Percentiles rank a stretch among this genome's conserved stretches.
phyloP scores from a whole-genome alignment of 2,329 filamentous ascomycete species.

The Exophiala sp. region DNA sequence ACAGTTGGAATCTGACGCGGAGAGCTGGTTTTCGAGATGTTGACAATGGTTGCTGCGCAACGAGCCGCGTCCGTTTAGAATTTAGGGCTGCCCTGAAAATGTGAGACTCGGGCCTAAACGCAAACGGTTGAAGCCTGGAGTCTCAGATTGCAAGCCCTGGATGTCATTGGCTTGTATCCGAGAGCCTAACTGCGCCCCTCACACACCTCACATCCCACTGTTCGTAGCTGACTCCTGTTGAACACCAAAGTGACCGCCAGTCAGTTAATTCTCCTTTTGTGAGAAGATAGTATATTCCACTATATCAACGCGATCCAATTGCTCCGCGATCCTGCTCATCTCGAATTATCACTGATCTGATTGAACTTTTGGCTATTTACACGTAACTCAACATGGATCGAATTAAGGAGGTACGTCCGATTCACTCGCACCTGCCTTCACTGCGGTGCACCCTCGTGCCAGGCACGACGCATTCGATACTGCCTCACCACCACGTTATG shows the following conservation, averaged over 20 bases:
- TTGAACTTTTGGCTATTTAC: background rate
- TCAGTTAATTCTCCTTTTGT: slow-evolving; percentile 12
- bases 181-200: slow-evolving; percentile 5
- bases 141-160: slow-evolving; percentile 1
- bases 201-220: slow-evolving; percentile 3
- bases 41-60: slow-evolving; percentile 21
- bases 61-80: slow-evolving; percentile 4
- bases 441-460: slow-evolving; percentile 30
- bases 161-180: slow-evolving; percentile 11
- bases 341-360: background rate
- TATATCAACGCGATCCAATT: background rate
- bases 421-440: slow-evolving; percentile 33
- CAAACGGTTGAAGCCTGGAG: slow-evolving; percentile 14
- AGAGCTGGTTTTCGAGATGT: slow-evolving; percentile 6
- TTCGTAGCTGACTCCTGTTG: slow-evolving; percentile 12
- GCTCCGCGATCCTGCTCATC: background rate
- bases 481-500: slow-evolving; percentile 6
- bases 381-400: slow-evolving; percentile 65
- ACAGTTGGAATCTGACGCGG: background rate
- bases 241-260: slow-evolving; percentile 19
- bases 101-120: slow-evolving; percentile 11
- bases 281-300: slow-evolving; percentile 4
- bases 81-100: background rate
- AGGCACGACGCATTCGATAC: slow-evolving; percentile 18
- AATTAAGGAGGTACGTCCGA: slow-evolving; percentile 75